Base-by-base conservation (phyloP, 257 asterid genomes). In the Cordia subcordata region DNA sequence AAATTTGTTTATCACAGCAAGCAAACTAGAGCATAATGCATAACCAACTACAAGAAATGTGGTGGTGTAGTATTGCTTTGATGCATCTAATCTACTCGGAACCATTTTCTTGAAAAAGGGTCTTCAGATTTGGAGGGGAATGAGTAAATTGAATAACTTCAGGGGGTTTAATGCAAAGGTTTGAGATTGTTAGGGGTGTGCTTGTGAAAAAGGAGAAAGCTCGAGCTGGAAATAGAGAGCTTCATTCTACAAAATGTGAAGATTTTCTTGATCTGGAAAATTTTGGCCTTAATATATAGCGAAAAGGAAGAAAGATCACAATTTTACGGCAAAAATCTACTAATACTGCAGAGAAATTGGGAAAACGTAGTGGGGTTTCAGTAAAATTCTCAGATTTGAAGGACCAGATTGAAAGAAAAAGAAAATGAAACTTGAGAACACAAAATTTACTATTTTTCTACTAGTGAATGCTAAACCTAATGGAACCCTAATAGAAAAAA, bases 11-110 rank as follows among this genome's bases (percentile, higher is more conserved):
- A 89, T 92, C 46, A 92, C 95, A 4, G 97, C 93, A 5, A 89
- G 96, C 62, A 92, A 79, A 72, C 99, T 92, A 22, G 97, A 92
- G 59, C 97, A 89, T 60, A 92, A 77, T 15, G 97, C 99, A 60
- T 92, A 92, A n/a, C 97, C 99, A 9, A 89, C 61, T 42, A 92
- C 88, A 52, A 88, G 76, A 70, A 86, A 88, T 81, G 88, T 88
- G 33, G 96, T 91, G 1, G 92, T 78, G 46, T 85, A 83, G 72
- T 73, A 66, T 56, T 77, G 96, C 72, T 82, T 85, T 8, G 93
- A 61, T 23, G 85, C 75, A 60, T 78, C 85, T 33, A 72, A 55
- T 67, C 78, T 78, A 63, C 75, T 66, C 47, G 80, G 54, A 38
- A 83, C 77, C 95, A 88, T 83, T 51, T 49, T 44, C 33, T 58